Base-by-base conservation (phyloP, 2,329 filamentous ascomycete species). In the Colletotrichum euphorbiae region DNA sequence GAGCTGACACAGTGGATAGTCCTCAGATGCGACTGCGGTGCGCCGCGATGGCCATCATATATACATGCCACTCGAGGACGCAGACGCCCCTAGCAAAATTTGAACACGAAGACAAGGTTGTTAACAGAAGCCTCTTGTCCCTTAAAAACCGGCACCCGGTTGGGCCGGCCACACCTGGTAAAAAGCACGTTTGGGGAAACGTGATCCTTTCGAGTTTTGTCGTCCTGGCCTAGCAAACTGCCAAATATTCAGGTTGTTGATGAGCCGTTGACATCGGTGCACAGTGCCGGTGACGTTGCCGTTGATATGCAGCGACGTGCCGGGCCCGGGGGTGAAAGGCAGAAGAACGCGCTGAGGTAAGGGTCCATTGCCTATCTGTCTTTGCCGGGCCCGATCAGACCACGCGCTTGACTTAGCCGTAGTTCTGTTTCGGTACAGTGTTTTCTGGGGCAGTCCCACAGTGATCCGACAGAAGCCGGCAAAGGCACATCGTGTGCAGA, bases 391-490 rank as follows among this genome's bases (percentile, higher is more conserved):
- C 45, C 21, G 21, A 52, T 64, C 60, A 58, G 12, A 52, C 52
- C 46, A 67, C 65, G 45, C 33, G 60, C n/a, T 45, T 38, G 19
- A 57, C 17, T 38, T 13, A 36, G 28, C 19, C 19, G 36, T 12
- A 40, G 42, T 57, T 8, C 19, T 40, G 28, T 24, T 33, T 31
- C 17, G 19, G 52, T 42, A 69, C 61, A 66, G 61, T 69, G 61
- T 58, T 31, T 50, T 59, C 17, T 59, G 56, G 43, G 38, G 46
- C 21, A 13, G 11, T 43, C 33, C 15, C 48, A 19, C 46, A 59
- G 36, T 42, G 40, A 60, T 60, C 66, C 48, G 54, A 43, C 48
- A 55, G 52, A 58, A 60, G 48, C 61, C 61, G 46, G 48, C 55
- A 48, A 15, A 43, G 46, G 60, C 36, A 38, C 28, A 19, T 7